These are phyloP conservation scores for Diaporthe vexans DNA, from an alignment of 2,329 filamentous ascomycete genomes.

Conservation along the genomic window DNA sequence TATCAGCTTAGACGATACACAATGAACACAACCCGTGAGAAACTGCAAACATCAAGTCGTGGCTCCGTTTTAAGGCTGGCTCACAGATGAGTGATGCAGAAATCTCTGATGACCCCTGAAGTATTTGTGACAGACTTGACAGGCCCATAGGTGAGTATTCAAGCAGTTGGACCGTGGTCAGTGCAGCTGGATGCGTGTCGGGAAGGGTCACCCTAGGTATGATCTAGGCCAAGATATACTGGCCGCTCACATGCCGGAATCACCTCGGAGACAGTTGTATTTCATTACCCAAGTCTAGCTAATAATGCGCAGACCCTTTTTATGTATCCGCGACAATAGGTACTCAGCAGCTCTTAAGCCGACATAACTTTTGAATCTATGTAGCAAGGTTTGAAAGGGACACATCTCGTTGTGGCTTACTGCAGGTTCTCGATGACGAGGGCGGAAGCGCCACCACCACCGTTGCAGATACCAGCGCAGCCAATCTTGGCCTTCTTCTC, in stretches of 20 bases:
- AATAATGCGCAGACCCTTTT: neutral
- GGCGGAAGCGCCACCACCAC: conserved; percentile 94
- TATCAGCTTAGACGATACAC: neutral
- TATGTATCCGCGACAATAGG: conserved; percentile 1
- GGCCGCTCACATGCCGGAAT: neutral
- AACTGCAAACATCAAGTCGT: neutral
- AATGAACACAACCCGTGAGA: neutral
- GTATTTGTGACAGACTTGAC: neutral
- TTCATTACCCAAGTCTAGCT: conserved; percentile 29
- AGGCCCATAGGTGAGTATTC: neutral
- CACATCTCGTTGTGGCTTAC: conserved; percentile 52
- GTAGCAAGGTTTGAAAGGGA: neutral
- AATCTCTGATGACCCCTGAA: neutral
- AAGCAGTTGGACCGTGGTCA: neutral
- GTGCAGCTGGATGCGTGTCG: neutral
- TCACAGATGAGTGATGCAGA: neutral
- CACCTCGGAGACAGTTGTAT: neutral
- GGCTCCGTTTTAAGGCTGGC: neutral
- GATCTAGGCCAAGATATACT: neutral
- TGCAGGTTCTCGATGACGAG: conserved; percentile 86
- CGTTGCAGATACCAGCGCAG: conserved; percentile 96
- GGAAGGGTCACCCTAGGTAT: too few relatives aligned
- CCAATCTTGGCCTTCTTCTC: conserved; percentile 96
- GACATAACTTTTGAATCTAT: neutral
- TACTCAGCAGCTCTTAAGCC: neutral